These are phyloP conservation scores for Cladobotryum protrusum DNA, from an alignment of 2,329 filamentous ascomycete genomes.

Conservation along the genomic window DNA sequence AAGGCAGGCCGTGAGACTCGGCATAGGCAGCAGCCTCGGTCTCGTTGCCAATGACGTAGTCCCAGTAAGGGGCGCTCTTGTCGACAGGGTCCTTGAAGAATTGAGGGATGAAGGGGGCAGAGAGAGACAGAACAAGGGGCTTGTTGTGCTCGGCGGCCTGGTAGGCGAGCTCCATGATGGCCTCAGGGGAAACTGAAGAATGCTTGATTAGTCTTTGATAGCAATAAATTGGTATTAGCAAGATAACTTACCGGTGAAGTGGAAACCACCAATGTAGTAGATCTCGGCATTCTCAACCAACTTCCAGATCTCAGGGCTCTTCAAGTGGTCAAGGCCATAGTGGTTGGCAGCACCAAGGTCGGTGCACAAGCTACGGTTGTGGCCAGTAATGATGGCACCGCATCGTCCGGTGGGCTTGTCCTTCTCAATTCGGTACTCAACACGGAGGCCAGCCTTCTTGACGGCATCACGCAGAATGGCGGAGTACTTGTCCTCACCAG, in stretches of 20 bases:
- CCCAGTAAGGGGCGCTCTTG: conserved; percentile 81
- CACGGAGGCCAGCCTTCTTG: conserved; percentile 79
- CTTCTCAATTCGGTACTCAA: conserved; percentile 90
- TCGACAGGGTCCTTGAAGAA: conserved; percentile 98
- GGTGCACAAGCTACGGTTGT: conserved; percentile 91
- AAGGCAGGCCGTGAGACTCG: conserved; percentile 68
- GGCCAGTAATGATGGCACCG: conserved; percentile 92
- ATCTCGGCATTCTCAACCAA: conserved; percentile 82
- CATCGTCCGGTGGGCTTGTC: conserved; percentile 83
- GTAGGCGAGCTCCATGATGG: conserved; percentile 83
- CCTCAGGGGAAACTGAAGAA: conserved; percentile 69
- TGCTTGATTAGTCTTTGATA: neutral
- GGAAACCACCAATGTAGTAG: conserved; percentile 94
- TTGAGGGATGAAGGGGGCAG: conserved; percentile 90
- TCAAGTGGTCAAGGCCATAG: conserved; percentile 91
- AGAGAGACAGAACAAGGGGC: conserved; percentile 83
- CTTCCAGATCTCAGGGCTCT: conserved; percentile 85
- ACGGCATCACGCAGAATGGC: conserved; percentile 82
- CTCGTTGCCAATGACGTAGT: conserved; percentile 96
- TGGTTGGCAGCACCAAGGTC: conserved; percentile 94
- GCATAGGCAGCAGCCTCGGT: conserved; percentile 86
- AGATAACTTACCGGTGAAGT: conserved; percentile 62
- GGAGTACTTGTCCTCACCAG: conserved; percentile 93
- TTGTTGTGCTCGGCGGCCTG: conserved; percentile 89
- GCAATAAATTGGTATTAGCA: neutral